Base-by-base conservation (phyloP, 495 filamentous ascomycete genomes). In the Aspergillus leporis region DNA sequence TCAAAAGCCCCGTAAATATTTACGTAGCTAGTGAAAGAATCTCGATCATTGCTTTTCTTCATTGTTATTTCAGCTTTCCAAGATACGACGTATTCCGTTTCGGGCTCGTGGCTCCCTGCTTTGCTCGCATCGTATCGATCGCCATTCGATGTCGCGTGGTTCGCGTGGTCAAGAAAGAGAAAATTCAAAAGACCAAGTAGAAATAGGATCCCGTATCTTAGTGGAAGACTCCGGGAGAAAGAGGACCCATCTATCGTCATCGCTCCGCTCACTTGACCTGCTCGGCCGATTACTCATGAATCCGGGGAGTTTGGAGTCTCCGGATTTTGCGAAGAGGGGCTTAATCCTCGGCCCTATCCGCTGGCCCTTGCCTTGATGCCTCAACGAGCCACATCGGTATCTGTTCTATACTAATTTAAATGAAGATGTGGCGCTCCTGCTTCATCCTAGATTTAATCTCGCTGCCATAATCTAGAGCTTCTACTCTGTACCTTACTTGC, bases 281-380 rank as follows among this genome's bases (percentile, higher is more conserved):
- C 18, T 12, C 38, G 51, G 31, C 32, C 25, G 50, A 51, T 62
- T 58, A 62, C 58, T 62, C 60, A 63, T 50, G 61, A 63, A 63
- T 63, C 61, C 49, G 61, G 58, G 61, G 61, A 47, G 10, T 45
- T 51, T 57, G 61, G 57, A 63, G 61, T 53, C 61, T 63, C 61
- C 61, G 52, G 58, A 61, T 61, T 61, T 55, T 50, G 32, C n/a
- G 14, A 25, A 25, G 36, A 8, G 38, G 52, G 10, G 40, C 21
- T 28, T 30, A 43, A 2, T 43, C 34, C 32, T 57, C 55, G 43
- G 41, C 55, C 46, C 55, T 57, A 57, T 51, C 55, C 55, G 55
- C 32, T 32, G 31, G 18, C 4, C 32, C 18, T 45, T 45, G 9
- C 50, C 30, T 38, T 10, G n/a, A 21, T 32, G 31, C 53, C 30